Base-by-base conservation (phyloP, 768 basidiomycete genomes). In the Termitomyces sp. region DNA sequence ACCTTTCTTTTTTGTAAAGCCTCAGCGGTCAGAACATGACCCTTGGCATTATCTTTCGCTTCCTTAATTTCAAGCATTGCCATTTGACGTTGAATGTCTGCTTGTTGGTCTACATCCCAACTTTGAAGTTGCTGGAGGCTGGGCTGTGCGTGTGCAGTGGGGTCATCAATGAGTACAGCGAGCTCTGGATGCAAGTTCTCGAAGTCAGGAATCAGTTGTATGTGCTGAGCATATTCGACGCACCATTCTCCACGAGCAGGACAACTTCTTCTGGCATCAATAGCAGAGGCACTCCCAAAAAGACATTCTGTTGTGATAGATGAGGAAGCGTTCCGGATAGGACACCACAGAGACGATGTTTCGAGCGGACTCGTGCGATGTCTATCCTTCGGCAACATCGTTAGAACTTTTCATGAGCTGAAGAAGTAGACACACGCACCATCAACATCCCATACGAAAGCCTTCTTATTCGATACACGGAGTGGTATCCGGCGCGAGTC, bases 221-320 rank as follows among this genome's bases (percentile, higher is more conserved):
- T 13, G 51, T 55, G 53, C 58, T 59, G 60, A 54, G 59, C 40
- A 30, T 30, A 35, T 48, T 16, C 22, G 47, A 63, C 79, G 53
- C 58, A 93, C 97, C 84, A 60, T 90, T 89, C 63, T 88, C 81
- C 14, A 98, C 83, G 6, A 98, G 84, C 33, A 95, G 77, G 12
- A 91, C 92, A 9, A 87, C 92, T 68, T 98, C 97, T 71, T 99
- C 97, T 0, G 93, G 92, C 72, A 92, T 83, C 2, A 98, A 76
- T 8, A 91, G 75, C 6, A 97, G 76, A 1, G 97, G 97, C n/a
- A 94, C 74, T 7, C 97, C 97, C 35, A 99, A 78, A 68, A 99
- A 99, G 2, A 90, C 84, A 75, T 99, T 99, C 72, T 99, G 97
- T 65, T 98, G 95, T 1, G 94, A 87, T 1, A 98, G 79, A 68